phyloP scores from a whole-genome alignment of 1,284 basidiomycete genomes.

The Xerocomus tenax region DNA sequence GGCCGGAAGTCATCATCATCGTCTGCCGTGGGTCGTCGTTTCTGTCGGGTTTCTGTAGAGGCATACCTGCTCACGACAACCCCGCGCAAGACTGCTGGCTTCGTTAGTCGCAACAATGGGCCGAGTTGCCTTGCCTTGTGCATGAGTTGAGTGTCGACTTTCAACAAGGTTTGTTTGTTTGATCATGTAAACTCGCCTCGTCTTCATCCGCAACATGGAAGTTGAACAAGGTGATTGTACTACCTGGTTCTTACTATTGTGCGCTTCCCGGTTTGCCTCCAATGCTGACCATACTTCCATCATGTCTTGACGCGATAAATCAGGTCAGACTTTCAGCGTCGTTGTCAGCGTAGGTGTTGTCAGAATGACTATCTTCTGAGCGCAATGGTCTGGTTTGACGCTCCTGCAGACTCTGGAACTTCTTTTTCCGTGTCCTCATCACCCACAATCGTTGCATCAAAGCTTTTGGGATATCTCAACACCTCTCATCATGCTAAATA shows the following conservation, averaged over 20 bases:
- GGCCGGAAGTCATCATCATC: constrained; percentile 41
- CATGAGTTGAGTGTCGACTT: not conserved
- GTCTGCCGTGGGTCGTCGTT: constrained; percentile 12
- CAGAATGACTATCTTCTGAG: too few relatives aligned
- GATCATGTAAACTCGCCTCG: not conserved
- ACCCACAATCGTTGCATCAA: too few relatives aligned
- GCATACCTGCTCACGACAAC: constrained; percentile 7
- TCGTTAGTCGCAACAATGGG: constrained; percentile 1
- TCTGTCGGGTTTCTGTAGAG: constrained; percentile 16
- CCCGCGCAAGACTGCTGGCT: not conserved
- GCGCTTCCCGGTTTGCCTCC: too few relatives aligned
- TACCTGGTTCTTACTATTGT: not conserved
- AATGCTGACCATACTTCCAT: not conserved
- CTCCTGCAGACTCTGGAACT: not conserved
- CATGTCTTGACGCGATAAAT: not conserved
- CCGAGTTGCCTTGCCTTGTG: not conserved
- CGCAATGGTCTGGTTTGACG: not conserved
- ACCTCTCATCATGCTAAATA: too few relatives aligned
- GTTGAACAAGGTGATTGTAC: too few relatives aligned
- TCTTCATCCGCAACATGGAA: too few relatives aligned
- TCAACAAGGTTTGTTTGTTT: constrained; percentile 5
- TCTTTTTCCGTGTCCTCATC: not conserved
- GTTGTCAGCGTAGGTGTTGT: not conserved
- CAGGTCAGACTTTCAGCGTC: not conserved
- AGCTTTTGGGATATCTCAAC: too few relatives aligned